Percentiles rank a stretch among this genome's conserved stretches.
These are phyloP conservation scores for Mucor indicus DNA, from an alignment of 371 early-diverging fungal species.

Conservation along the genomic window DNA sequence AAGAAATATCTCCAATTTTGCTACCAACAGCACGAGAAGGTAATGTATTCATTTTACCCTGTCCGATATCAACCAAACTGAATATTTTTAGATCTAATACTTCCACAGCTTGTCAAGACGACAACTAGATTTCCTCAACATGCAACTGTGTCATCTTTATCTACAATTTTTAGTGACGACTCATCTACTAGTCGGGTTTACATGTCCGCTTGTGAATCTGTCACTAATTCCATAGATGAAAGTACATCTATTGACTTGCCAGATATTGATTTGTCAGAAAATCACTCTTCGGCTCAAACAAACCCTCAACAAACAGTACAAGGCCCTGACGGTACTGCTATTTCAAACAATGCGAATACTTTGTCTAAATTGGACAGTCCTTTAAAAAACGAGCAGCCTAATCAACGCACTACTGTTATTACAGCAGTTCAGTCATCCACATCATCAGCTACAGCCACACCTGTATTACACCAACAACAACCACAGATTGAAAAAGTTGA, in stretches of 20 bases:
- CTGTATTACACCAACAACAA: neutral
- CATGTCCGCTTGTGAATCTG: conserved; percentile 15
- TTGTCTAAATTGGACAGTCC: neutral
- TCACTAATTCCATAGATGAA: neutral
- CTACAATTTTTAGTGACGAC: conserved; percentile 1
- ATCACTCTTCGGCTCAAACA: too few species aligned
- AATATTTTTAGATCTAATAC: neutral
- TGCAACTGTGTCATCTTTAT: neutral
- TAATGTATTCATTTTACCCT: neutral
- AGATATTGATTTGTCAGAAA: neutral
- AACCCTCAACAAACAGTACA: too few species aligned
- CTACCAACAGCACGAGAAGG: conserved; percentile 6
- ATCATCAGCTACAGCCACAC: conserved; percentile 3
- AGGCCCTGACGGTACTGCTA: too few species aligned
- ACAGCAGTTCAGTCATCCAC: neutral
- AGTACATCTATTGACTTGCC: neutral
- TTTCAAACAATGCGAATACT: too few species aligned
- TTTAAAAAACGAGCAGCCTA: neutral
- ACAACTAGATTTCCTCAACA: neutral
- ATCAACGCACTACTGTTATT: too few species aligned
- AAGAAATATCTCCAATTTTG: conserved; percentile 10
- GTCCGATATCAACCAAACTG: neutral
- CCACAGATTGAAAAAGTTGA: too few species aligned
- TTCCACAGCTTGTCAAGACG: neutral
- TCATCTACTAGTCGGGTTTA: conserved; percentile 11